Percentiles rank a stretch among this genome's conserved stretches.
Evolutionary conservation across 2,329 filamentous ascomycete genomes (phyloP).

Genomic region (Fusarium virguliforme): DNA sequence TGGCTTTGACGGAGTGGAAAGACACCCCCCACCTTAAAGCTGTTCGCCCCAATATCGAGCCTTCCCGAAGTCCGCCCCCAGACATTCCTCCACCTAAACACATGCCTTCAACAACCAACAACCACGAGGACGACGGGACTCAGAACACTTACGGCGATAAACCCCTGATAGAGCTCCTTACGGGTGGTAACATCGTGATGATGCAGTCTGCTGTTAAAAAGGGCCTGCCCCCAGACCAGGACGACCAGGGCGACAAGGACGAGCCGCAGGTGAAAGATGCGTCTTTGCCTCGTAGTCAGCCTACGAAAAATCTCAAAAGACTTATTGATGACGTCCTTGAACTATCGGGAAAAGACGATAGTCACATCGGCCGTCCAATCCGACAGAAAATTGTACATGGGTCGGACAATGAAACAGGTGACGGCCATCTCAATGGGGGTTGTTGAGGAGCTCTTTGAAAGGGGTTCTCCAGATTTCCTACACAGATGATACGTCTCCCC

Average conservation of each 20-base stretch:
- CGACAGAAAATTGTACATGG: background rate
- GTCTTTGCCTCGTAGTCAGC: background rate
- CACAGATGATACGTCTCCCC: background rate
- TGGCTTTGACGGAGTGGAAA: background rate
- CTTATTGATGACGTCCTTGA: too few species aligned
- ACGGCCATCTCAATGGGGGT: background rate
- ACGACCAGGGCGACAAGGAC: background rate
- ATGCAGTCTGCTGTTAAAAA: background rate
- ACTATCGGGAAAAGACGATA: background rate
- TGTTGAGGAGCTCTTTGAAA: background rate
- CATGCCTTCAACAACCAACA: background rate
- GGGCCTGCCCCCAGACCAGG: background rate
- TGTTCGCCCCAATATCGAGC: background rate
- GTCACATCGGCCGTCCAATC: background rate
- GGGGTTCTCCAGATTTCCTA: fast-evolving
- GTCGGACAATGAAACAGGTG: background rate
- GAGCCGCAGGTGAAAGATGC: background rate
- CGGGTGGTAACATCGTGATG: too few species aligned
- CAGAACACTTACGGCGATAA: background rate
- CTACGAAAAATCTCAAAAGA: background rate
- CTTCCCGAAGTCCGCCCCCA: background rate
- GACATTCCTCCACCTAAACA: background rate
- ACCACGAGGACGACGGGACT: background rate
- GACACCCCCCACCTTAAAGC: background rate
- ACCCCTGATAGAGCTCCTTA: background rate